These are phyloP conservation scores for Sporothrix inflata DNA, from an alignment of 2,329 filamentous ascomycete species.

Conservation along the genomic window DNA sequence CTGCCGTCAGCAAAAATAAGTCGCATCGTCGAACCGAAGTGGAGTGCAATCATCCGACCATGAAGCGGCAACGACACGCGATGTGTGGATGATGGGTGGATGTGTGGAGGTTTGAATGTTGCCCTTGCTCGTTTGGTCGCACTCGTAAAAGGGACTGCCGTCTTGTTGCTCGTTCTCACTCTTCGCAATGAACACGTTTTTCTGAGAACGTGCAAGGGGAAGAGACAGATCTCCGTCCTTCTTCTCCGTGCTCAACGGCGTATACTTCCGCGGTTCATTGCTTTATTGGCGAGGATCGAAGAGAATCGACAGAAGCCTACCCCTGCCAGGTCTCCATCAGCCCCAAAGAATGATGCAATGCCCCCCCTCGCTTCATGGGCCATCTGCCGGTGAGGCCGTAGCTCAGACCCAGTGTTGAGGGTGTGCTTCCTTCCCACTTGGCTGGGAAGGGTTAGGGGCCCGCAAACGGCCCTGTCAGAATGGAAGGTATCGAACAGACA, in stretches of 20 bases:
- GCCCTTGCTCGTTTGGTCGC: background rate
- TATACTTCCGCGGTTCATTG: background rate
- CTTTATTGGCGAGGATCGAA: background rate
- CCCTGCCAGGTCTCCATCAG: constrained; percentile 18
- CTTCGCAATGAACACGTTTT: background rate
- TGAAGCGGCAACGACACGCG: background rate
- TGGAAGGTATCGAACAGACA: background rate
- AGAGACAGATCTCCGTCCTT: background rate
- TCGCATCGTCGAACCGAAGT: background rate
- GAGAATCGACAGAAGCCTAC: background rate
- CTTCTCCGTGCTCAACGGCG: background rate
- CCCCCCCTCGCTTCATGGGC: constrained; percentile 13
- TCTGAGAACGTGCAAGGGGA: background rate
- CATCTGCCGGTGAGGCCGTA: constrained; percentile 32
- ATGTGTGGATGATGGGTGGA: background rate
- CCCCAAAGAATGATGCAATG: constrained; percentile 29
- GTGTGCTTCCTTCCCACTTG: constrained; percentile 25
- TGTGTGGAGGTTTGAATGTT: background rate
- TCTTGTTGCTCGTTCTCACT: background rate
- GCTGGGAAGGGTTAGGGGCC: constrained; percentile 25
- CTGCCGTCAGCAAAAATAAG: background rate
- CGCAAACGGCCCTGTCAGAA: background rate
- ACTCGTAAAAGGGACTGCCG: background rate
- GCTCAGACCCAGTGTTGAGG: constrained; percentile 5
- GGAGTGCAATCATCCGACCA: background rate